These are phyloP conservation scores for Acer negundo DNA, from an alignment of 345 rosid species.

Conservation along the genomic window DNA sequence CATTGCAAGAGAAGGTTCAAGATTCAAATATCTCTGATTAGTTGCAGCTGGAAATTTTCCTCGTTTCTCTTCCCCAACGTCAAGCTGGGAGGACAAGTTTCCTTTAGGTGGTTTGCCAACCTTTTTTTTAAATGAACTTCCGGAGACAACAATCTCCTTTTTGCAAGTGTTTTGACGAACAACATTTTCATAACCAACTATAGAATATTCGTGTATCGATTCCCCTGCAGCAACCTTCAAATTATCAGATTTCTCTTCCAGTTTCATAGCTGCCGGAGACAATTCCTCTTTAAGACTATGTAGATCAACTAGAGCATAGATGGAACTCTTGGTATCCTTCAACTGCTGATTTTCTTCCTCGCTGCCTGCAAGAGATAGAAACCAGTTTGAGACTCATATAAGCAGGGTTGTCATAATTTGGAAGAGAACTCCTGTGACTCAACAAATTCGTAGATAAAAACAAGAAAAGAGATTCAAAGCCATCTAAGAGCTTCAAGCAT, in stretches of 20 bases:
- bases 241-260: conserved; percentile 29
- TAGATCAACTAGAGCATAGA: conserved; percentile 34
- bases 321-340: conserved; percentile 23
- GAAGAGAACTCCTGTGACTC: not conserved
- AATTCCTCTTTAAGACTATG: conserved; percentile 35
- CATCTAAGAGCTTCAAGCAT: not conserved
- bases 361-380: conserved; percentile 39
- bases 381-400: not conserved
- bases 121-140: conserved; percentile 31
- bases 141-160: conserved; percentile 41
- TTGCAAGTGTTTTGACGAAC: conserved; percentile 29
- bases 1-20: conserved; percentile 95
- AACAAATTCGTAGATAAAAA: not conserved
- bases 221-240: conserved; percentile 28
- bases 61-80: conserved; percentile 41
- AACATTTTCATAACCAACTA: conserved; percentile 31
- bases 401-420: not conserved
- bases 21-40: conserved; percentile 61
- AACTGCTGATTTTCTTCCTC: conserved; percentile 27
- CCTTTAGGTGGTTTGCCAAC: conserved; percentile 35
- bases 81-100: conserved; percentile 38
- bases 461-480: conserved; percentile 3
- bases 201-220: conserved; percentile 29
- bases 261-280: conserved; percentile 34
- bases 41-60: conserved; percentile 41